Percentiles rank a stretch among this genome's conserved stretches.
These are phyloP conservation scores for Sporisorium scitamineum DNA, from an alignment of 1,284 basidiomycete genomes.

Conservation along the genomic window DNA sequence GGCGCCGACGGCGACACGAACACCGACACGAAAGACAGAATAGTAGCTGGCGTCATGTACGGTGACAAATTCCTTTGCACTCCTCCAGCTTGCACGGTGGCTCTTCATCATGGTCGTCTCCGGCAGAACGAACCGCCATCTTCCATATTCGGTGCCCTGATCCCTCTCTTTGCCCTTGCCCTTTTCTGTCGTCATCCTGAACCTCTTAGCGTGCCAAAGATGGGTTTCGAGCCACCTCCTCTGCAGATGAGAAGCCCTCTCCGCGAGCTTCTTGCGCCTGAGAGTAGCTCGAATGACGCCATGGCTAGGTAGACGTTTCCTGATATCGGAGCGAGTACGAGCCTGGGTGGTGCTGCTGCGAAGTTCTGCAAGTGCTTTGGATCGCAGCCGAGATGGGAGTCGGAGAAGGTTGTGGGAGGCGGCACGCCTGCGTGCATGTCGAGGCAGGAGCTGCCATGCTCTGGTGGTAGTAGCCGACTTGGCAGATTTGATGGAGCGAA, in stretches of 20 bases:
- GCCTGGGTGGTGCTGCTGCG: conserved; percentile 62
- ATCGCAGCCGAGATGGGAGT: conserved; percentile 59
- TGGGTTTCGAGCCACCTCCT: conserved; percentile 68
- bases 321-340: conserved; percentile 47
- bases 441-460: conserved; percentile 68
- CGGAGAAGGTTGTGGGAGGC: conserved; percentile 67
- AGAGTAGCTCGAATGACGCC: conserved; percentile 46
- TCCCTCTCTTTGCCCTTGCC: conserved; percentile 51
- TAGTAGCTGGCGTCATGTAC: conserved; percentile 65
- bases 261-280: conserved; percentile 42
- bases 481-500: conserved; percentile 45
- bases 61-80: conserved; percentile 32
- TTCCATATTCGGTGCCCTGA: conserved; percentile 34
- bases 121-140: conserved; percentile 61
- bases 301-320: conserved; percentile 51
- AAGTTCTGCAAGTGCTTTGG: conserved; percentile 63
- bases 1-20: background rate
- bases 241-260: conserved; percentile 45
- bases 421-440: conserved; percentile 60
- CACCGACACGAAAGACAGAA: conserved; percentile 43
- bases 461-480: conserved; percentile 55
- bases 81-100: conserved; percentile 57
- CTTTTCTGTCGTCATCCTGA: conserved; percentile 64
- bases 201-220: conserved; percentile 68
- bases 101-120: conserved; percentile 66